These are phyloP conservation scores for Globisporangium ultimum DNA, from an alignment of 352 stramenopile genomes.

Conservation along the genomic window DNA sequence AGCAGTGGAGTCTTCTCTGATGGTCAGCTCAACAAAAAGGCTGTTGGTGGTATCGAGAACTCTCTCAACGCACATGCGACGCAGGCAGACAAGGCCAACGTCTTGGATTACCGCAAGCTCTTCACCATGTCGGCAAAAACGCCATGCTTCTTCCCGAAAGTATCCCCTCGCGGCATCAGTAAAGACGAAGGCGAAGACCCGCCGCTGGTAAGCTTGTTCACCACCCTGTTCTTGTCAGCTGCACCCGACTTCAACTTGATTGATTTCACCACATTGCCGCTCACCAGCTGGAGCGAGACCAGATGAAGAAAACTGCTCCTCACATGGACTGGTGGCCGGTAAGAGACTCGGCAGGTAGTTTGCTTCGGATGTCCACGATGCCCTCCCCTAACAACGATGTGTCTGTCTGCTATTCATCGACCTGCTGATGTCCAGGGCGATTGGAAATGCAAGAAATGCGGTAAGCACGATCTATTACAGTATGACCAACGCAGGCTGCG, in stretches of 20 bases:
- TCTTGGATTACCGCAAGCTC: slow-evolving; percentile 18
- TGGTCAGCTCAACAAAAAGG: not conserved
- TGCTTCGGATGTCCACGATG: no score
- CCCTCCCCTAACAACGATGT: slow-evolving; percentile 6
- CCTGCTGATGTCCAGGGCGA: slow-evolving; percentile 38
- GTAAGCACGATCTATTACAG: slow-evolving; percentile 19
- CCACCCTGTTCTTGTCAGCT: no score
- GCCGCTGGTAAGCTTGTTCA: slow-evolving; percentile 8
- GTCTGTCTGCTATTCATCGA: slow-evolving; percentile 5
- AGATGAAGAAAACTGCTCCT: slow-evolving; percentile 42
- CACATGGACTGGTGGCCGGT: slow-evolving; percentile 84
- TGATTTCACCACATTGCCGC: no score
- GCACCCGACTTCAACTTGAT: not conserved
- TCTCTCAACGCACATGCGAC: not conserved
- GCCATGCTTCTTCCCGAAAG: slow-evolving; percentile 34
- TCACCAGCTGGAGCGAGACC: no score
- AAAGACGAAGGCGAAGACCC: not conserved
- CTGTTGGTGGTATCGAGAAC: not conserved
- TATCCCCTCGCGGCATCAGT: not conserved
- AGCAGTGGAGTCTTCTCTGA: not conserved
- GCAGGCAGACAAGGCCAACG: not conserved
- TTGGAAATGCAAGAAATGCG: slow-evolving; percentile 77
- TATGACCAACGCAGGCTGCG: no score
- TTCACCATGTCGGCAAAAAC: slow-evolving; percentile 36
- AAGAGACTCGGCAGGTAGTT: slow-evolving; percentile 5